phyloP scores from a whole-genome alignment of 2,329 filamentous ascomycete genomes.

The Fusarium irregulare region DNA sequence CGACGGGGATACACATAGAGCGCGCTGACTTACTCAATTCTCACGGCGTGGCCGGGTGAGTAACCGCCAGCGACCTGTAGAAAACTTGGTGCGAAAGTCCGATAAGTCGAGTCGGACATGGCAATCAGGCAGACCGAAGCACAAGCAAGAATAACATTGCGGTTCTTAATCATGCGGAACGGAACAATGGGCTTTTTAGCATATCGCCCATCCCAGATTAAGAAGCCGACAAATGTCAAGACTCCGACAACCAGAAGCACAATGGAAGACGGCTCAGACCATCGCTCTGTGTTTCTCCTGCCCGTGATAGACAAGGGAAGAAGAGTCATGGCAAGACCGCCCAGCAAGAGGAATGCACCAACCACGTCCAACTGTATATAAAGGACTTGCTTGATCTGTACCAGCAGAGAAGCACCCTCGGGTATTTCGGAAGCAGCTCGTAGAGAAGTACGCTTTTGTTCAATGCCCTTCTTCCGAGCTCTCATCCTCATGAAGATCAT shows the following conservation, averaged over 20 bases:
- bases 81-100: constrained; percentile 25
- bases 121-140: constrained; percentile 27
- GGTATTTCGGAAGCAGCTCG: neutral
- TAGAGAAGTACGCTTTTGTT: neutral
- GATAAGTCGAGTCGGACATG: constrained; percentile 35
- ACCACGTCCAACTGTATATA: constrained; percentile 18
- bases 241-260: constrained; percentile 27
- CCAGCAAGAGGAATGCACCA: constrained; percentile 24
- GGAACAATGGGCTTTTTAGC: constrained; percentile 29
- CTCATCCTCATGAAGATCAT: constrained; percentile 27
- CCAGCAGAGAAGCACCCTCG: neutral
- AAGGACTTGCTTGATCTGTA: neutral
- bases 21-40: constrained; percentile 4
- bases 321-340: constrained; percentile 28
- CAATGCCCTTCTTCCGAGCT: constrained; percentile 1
- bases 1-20: rapidly evolving
- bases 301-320: constrained; percentile 32
- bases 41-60: constrained; percentile 27
- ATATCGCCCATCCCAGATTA: constrained; percentile 26
- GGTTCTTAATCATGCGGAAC: constrained; percentile 30
- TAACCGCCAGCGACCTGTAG: constrained; percentile 24
- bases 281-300: constrained; percentile 24
- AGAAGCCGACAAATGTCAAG: constrained; percentile 17
- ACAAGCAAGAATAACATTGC: constrained; percentile 33
- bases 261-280: constrained; percentile 26